Percentiles rank a stretch among this genome's conserved stretches.
These are phyloP conservation scores for Penicillium paradoxum DNA, from an alignment of 495 filamentous ascomycete genomes.

Conservation along the genomic window DNA sequence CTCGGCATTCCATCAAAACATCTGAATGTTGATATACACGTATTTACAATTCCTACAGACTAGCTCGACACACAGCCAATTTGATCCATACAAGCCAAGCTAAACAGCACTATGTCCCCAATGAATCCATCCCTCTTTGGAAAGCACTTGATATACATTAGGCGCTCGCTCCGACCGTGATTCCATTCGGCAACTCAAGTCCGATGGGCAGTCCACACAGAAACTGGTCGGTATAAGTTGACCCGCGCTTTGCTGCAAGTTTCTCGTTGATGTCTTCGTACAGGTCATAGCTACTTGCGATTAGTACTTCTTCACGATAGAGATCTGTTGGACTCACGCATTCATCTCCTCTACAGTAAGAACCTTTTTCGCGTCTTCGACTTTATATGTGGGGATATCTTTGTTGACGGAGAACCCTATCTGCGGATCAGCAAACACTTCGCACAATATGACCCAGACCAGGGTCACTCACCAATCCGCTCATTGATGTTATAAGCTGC, in stretches of 20 bases:
- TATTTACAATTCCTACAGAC: background rate
- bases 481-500: conserved; percentile 48
- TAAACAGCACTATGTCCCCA: background rate
- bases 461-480: conserved; percentile 36
- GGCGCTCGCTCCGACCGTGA: conserved; percentile 14
- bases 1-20: background rate
- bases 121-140: background rate
- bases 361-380: conserved; percentile 42
- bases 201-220: conserved; percentile 36
- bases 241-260: conserved; percentile 21
- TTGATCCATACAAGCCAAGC: background rate
- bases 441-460: background rate
- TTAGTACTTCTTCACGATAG: conserved; percentile 2
- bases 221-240: conserved; percentile 22
- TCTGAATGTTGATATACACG: background rate
- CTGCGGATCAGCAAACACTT: background rate
- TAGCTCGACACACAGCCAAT: background rate
- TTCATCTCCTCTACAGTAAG: conserved; percentile 54
- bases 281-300: conserved; percentile 42
- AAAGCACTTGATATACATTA: background rate
- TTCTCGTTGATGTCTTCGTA: conserved; percentile 42
- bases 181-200: conserved; percentile 34
- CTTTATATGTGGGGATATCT: conserved; percentile 38
- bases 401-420: conserved; percentile 46
- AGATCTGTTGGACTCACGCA: conserved; percentile 25